These are phyloP conservation scores for Musa beccarii DNA, from an alignment of 176 grass and related monocot genomes.

Conservation along the genomic window DNA sequence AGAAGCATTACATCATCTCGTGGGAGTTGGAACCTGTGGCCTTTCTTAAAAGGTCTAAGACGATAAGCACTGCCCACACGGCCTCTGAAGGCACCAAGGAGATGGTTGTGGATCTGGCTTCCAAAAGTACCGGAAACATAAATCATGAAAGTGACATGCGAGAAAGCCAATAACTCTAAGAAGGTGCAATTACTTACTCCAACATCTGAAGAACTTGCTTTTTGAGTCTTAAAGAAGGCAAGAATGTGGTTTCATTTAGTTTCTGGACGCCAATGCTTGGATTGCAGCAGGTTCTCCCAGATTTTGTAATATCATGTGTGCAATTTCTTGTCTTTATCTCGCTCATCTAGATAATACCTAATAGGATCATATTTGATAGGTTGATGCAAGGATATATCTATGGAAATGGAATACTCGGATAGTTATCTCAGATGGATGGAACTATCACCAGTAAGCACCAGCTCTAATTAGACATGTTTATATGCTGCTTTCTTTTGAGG, in stretches of 20 bases:
- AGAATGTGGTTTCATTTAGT: constrained; percentile 64
- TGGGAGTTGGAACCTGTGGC: constrained; percentile 84
- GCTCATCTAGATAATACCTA: constrained; percentile 17
- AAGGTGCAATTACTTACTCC: constrained; percentile 60
- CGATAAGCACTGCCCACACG: constrained; percentile 31
- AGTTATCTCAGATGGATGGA: constrained; percentile 97
- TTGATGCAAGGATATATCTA: constrained; percentile 78
- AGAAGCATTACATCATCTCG: constrained; percentile 29
- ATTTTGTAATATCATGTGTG: background rate
- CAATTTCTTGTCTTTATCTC: background rate
- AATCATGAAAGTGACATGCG: constrained; percentile 23
- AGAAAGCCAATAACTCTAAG: constrained; percentile 35
- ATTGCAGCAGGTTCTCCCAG: constrained; percentile 59
- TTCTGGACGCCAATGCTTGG: constrained; percentile 91
- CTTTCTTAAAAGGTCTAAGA: constrained; percentile 63
- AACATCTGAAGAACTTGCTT: constrained; percentile 64
- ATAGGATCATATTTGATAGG: constrained; percentile 38
- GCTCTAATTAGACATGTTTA: background rate
- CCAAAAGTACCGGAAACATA: constrained; percentile 23
- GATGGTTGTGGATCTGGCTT: constrained; percentile 13
- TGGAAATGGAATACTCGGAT: constrained; percentile 89
- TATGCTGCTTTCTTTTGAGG: background rate
- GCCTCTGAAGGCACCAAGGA: constrained; percentile 24
- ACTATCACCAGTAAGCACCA: constrained; percentile 81
- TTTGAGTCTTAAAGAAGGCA: constrained; percentile 86